Evolutionary conservation across 257 asterid species (phyloP).

Genomic region (Catharanthus roseus): DNA sequence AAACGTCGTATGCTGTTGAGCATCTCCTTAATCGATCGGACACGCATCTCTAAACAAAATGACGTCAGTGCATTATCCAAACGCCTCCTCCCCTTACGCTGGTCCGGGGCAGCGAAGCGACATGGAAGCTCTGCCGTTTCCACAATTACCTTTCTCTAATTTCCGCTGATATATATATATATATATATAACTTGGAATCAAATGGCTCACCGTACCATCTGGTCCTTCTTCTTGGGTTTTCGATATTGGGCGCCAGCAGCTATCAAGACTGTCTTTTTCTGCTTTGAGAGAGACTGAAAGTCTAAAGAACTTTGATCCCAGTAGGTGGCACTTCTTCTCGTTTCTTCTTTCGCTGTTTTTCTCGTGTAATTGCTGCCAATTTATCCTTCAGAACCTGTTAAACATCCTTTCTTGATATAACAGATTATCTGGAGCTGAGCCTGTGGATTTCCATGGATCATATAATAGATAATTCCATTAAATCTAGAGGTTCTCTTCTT

Average conservation of each 20-base stretch:
- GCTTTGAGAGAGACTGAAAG: not conserved
- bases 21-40: no score
- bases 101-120: no score
- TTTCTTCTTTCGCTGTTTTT: not conserved
- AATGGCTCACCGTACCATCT: not conserved
- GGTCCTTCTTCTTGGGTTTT: no score
- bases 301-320: not conserved
- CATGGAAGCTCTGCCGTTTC: not conserved
- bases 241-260: not conserved
- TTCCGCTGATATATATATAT: not conserved
- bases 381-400: not conserved
- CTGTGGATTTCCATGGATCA: conserved; percentile 35
- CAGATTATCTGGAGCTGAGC: not conserved
- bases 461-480: conserved; percentile 34
- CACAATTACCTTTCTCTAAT: not conserved
- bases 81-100: not conserved
- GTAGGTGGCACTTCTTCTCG: conserved; percentile 4
- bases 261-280: not conserved
- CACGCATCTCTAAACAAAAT: not conserved
- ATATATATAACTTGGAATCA: not conserved
- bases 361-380: not conserved
- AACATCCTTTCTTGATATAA: not conserved
- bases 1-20: no score
- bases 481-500: conserved; percentile 48
- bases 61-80: not conserved